These are phyloP conservation scores for Mycena indigotica DNA, from an alignment of 768 basidiomycete species.

Conservation along the genomic window DNA sequence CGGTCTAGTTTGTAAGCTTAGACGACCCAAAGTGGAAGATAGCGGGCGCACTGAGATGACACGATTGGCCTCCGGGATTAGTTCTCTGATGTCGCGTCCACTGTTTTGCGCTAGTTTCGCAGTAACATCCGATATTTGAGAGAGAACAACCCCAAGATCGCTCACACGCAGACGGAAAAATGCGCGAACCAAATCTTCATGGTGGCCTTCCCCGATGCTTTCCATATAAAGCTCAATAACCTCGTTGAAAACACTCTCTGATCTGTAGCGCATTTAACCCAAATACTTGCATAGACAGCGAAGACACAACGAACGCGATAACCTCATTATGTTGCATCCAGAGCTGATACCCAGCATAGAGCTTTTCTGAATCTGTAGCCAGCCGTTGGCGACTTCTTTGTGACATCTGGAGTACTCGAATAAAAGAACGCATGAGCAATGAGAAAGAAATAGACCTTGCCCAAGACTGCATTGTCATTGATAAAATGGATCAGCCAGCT, in stretches of 20 bases:
- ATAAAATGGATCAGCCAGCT: conserved; percentile 89
- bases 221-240: conserved; percentile 72
- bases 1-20: conserved; percentile 48
- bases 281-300: not conserved
- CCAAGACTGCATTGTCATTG: conserved; percentile 79
- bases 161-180: conserved; percentile 77
- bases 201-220: conserved; percentile 51
- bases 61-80: conserved; percentile 68
- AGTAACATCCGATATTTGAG: conserved; percentile 56
- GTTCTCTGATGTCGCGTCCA: conserved; percentile 43
- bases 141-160: conserved; percentile 69
- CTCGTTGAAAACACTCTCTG: conserved; percentile 69
- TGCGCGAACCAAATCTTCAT: conserved; percentile 77
- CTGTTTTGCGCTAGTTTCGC: conserved; percentile 46
- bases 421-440: not conserved
- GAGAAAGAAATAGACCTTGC: conserved; percentile 52
- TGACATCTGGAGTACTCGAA: conserved; percentile 60
- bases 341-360: conserved; percentile 77
- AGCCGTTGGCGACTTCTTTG: conserved; percentile 75
- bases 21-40: conserved; percentile 4
- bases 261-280: conserved; percentile 1
- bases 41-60: conserved; percentile 61
- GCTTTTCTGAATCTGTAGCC: conserved; percentile 82
- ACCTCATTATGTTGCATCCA: conserved; percentile 79
- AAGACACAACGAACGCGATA: conserved; percentile 50